Base-by-base conservation (phyloP, 2,329 filamentous ascomycete genomes). In the Fusarium dlaminii region DNA sequence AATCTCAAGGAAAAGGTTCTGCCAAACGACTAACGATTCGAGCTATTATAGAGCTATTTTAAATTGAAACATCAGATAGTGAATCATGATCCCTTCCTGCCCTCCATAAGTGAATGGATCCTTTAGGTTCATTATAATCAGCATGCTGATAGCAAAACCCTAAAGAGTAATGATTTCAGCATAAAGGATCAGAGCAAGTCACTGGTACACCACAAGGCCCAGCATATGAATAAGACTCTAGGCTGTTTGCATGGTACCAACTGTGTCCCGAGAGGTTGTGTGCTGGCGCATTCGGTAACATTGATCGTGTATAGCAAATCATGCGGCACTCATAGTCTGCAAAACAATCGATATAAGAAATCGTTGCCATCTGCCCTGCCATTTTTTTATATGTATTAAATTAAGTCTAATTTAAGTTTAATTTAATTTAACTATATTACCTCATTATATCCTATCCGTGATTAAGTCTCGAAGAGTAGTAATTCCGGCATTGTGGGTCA, bases 241-340 rank as follows among this genome's bases (percentile, higher is more conserved):
- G 48, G 3, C 30, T 51, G 12, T 24, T 24, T 34, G 30, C 5
- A 34, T 51, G 48, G 5, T 10, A 51, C 48, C 48, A 51, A 3
- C 0, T 11, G 8, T 32, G 48, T 20, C 29, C 17, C 5, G n/a
- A 30, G 6, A 17, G 5, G 3, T 30, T 11, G 4, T 8, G 0
- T 12, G 1, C 20, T 5, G 10, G 2, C 0, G 6, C 29, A 8
- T 10, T 51, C 2, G 8, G 3, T 0, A 0, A 6, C 1, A 32
- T 3, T 4, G 14, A 9, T 32, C 15, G 22, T n/a, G 6, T 12
- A 11, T 32, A n/a, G 29, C 8, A 5, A 5, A 51, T 2, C 3
- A 7, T 5, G 5, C 8, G 11, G 17, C 48, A 51, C 11, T 34
- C 48, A 9, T 32, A 9, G 30, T 20, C 30, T 18, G 3, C 11